Conservation (phyloP, 2,329 filamentous ascomycete species). For the Karstenula rhodostoma region DNA sequence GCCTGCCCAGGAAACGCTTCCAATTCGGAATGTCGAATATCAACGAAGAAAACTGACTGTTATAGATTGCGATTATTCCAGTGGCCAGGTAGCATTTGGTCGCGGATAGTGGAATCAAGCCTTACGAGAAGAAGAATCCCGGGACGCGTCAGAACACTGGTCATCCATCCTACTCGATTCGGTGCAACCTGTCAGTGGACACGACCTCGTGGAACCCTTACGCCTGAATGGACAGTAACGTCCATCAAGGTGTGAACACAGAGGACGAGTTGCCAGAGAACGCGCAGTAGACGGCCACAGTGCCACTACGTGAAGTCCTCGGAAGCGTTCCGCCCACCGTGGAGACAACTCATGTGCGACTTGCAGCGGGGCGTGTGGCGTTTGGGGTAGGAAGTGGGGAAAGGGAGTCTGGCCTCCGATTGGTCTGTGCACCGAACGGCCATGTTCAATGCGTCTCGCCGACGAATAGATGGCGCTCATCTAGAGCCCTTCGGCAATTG, state of each 20-base stretch:
- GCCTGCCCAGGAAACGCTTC: background rate
- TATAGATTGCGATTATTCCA: constrained; percentile 47
- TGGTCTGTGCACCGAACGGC: constrained; percentile 14
- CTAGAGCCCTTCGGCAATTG: constrained; percentile 20
- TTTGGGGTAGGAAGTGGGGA: constrained; percentile 31
- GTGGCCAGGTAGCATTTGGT: constrained; percentile 34
- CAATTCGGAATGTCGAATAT: background rate
- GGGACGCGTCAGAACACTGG: background rate
- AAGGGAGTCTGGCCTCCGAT: constrained; percentile 16
- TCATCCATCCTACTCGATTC: background rate
- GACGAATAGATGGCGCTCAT: constrained; percentile 1
- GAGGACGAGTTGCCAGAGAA: background rate
- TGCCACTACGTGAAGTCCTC: constrained; percentile 2
- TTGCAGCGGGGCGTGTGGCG: constrained; percentile 33
- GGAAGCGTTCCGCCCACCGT: constrained; percentile 16
- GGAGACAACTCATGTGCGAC: constrained; percentile 24
- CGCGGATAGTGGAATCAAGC: background rate
- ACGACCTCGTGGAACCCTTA: background rate
- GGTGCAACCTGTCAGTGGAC: background rate
- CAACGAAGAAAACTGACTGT: constrained; percentile 3
- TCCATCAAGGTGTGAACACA: background rate
- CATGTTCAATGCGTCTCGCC: constrained; percentile 1
- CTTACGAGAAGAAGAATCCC: background rate
- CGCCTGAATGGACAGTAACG: background rate
- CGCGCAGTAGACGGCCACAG: background rate